phyloP scores from a whole-genome alignment of 2,329 filamentous ascomycete species.

The Diplodia mutila region DNA sequence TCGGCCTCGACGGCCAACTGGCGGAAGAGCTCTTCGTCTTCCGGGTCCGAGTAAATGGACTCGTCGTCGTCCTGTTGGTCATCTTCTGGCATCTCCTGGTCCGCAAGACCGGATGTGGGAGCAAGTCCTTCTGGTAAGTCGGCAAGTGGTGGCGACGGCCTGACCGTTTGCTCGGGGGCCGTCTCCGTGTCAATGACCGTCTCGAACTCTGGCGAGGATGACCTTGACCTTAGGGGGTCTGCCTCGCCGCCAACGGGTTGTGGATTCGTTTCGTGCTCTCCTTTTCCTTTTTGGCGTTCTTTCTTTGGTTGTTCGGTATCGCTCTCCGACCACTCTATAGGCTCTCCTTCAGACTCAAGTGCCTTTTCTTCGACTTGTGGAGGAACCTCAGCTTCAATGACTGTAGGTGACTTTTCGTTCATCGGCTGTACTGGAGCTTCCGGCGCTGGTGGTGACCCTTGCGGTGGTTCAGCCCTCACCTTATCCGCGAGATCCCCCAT shows the following conservation, averaged over 20 bases:
- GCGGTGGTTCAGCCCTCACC: conserved; percentile 47
- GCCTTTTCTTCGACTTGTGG: background rate
- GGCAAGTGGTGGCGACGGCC: conserved; percentile 27
- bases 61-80: conserved; percentile 37
- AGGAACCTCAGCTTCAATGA: background rate
- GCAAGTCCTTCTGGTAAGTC: conserved; percentile 37
- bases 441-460: background rate
- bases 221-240: conserved; percentile 36
- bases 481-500: conserved; percentile 53
- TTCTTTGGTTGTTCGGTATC: conserved; percentile 38
- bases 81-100: conserved; percentile 32
- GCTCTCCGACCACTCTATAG: conserved; percentile 55
- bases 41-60: conserved; percentile 71
- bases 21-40: conserved; percentile 85
- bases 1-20: conserved; percentile 89
- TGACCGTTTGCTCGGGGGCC: conserved; percentile 19
- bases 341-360: background rate
- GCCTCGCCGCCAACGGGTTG: conserved; percentile 28
- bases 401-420: background rate
- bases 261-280: background rate
- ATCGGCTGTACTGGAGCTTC: background rate
- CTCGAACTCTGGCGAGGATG: conserved; percentile 56
- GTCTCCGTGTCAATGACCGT: conserved; percentile 43
- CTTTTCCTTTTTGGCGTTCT: background rate
- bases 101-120: conserved; percentile 37